Conservation (phyloP, 805 yeast genomes). For the Wickerhamiella dianesei region DNA sequence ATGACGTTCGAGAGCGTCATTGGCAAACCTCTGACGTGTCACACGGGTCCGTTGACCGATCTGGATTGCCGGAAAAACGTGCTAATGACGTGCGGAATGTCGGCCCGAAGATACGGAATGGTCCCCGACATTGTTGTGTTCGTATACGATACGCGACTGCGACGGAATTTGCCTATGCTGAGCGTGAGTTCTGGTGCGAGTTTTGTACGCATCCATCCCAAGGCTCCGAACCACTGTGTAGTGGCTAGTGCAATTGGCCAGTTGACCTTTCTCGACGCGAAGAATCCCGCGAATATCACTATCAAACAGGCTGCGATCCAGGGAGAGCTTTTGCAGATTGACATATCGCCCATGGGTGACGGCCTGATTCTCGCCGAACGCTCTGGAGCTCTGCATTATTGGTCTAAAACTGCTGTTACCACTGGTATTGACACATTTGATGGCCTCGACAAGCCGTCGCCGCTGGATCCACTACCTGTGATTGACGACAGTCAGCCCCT, state of each 20-base stretch:
- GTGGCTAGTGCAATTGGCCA: constrained; percentile 70
- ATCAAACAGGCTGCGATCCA: constrained; percentile 53
- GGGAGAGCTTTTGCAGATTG: constrained; percentile 35
- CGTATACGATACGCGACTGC: constrained; percentile 62
- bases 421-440: constrained; percentile 18
- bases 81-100: constrained; percentile 59
- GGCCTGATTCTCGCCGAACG: constrained; percentile 57
- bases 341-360: constrained; percentile 61
- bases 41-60: constrained; percentile 28
- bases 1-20: constrained; percentile 20
- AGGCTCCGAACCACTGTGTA: constrained; percentile 60
- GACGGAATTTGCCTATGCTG: constrained; percentile 62
- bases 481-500: constrained; percentile 33
- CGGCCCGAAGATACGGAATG: constrained; percentile 47
- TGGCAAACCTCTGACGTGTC: constrained; percentile 19
- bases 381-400: constrained; percentile 46
- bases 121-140: constrained; percentile 69
- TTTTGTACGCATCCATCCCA: constrained; percentile 74
- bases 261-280: constrained; percentile 70
- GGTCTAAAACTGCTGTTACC: constrained; percentile 49
- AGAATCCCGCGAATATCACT: constrained; percentile 55
- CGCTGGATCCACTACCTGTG: constrained; percentile 17
- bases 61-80: constrained; percentile 27
- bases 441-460: constrained; percentile 25
- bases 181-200: constrained; percentile 86